Evolutionary conservation across 2,329 filamentous ascomycete genomes (phyloP).

Genomic region (Ophiostoma ulmi): DNA sequence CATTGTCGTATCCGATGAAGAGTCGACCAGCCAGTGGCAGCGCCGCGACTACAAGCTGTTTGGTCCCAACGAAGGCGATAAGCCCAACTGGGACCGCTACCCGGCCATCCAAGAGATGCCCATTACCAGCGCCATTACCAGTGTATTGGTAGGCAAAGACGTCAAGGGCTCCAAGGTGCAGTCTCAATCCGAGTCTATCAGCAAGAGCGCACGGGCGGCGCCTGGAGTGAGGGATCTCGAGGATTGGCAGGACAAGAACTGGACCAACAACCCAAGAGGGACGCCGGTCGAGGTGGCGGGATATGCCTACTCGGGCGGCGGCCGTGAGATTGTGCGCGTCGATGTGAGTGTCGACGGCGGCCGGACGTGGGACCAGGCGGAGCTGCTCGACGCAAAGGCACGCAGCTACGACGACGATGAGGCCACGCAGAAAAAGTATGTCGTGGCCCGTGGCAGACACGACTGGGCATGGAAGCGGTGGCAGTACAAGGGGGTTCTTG

Average conservation of each 20-base stretch:
- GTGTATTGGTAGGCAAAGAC: constrained; percentile 38
- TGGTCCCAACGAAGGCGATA: constrained; percentile 54
- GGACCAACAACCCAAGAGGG: not conserved
- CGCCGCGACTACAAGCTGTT: constrained; percentile 65
- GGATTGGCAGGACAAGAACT: constrained; percentile 23
- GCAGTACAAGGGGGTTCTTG: constrained; percentile 49
- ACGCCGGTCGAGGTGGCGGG: constrained; percentile 47
- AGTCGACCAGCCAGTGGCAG: constrained; percentile 62
- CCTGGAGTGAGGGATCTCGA: constrained; percentile 25
- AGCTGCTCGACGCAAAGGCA: constrained; percentile 47
- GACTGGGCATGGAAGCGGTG: constrained; percentile 62
- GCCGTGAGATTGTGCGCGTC: constrained; percentile 60
- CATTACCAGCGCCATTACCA: constrained; percentile 61
- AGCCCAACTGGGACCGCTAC: constrained; percentile 58
- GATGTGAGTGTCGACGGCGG: constrained; percentile 62
- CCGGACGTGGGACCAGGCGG: constrained; percentile 58
- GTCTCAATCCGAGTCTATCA: not conserved
- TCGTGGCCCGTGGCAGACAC: constrained; percentile 31
- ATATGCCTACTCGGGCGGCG: constrained; percentile 65
- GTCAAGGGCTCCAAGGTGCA: too few species aligned
- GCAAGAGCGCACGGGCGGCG: constrained; percentile 19
- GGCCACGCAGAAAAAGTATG: not conserved
- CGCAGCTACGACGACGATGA: not conserved
- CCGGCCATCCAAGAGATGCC: constrained; percentile 65
- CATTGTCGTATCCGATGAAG: constrained; percentile 60